Evolutionary conservation across 2,329 filamentous ascomycete genomes (phyloP).

Genomic region (Lasiodiplodia sp.): DNA sequence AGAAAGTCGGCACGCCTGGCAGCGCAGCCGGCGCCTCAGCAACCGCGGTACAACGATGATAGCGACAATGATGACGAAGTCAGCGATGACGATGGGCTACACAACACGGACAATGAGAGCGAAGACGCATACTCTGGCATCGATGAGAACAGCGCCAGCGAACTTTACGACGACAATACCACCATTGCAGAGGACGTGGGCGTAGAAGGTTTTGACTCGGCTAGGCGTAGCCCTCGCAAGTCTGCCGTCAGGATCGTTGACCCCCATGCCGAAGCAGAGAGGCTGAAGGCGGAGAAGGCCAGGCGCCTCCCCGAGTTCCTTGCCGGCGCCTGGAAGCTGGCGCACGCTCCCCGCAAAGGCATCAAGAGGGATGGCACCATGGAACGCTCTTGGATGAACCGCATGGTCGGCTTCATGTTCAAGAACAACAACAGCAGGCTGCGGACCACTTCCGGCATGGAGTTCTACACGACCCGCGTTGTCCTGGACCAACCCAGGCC

Average conservation of each 20-base stretch:
- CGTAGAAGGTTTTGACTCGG: not conserved
- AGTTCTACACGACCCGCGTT: not conserved
- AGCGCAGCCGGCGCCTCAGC: too few species aligned
- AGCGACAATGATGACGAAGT: not conserved
- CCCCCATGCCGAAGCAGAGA: not conserved
- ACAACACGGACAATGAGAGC: not conserved
- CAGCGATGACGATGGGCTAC: not conserved
- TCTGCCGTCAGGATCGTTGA: not conserved
- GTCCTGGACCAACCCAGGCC: not conserved
- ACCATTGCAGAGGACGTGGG: not conserved
- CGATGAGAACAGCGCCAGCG: not conserved
- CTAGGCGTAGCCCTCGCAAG: not conserved
- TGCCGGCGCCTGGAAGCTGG: not conserved
- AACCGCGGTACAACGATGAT: not conserved
- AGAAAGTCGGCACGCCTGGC: too few species aligned
- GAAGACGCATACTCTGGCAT: too few species aligned
- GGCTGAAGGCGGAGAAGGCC: not conserved
- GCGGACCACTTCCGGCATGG: not conserved
- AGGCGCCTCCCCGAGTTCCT: not conserved
- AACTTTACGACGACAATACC: not conserved
- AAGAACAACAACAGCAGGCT: conserved; percentile 2
- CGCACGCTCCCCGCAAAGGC: not conserved
- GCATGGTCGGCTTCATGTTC: not conserved
- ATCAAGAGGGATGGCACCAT: not conserved
- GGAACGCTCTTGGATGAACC: conserved; percentile 1